Evolutionary conservation across 2,329 filamentous ascomycete genomes (phyloP).

Genomic region (Diplodia sapinea): DNA sequence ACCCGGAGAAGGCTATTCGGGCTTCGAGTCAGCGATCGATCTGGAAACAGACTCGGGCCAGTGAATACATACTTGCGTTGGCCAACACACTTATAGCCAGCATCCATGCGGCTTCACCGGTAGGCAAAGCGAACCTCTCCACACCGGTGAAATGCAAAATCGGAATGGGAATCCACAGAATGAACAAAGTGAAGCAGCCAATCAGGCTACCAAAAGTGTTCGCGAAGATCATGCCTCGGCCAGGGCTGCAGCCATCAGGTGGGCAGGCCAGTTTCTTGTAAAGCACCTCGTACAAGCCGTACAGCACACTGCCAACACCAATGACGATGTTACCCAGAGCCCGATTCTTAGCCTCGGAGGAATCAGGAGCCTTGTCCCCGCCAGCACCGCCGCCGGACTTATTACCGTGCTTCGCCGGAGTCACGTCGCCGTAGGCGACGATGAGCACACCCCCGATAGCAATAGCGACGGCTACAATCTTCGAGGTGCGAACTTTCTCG

Average conservation of each 20-base stretch:
- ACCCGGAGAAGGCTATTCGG: conserved; percentile 75
- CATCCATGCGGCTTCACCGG: conserved; percentile 77
- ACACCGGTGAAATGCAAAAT: conserved; percentile 78
- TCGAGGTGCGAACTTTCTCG: conserved; percentile 82
- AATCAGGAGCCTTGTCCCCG: conserved; percentile 51
- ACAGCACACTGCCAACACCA: conserved; percentile 85
- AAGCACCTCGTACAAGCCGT: conserved; percentile 95
- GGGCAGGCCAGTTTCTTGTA: conserved; percentile 95
- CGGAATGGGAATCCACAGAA: conserved; percentile 92
- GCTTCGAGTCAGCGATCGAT: neutral
- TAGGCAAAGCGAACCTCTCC: conserved; percentile 83
- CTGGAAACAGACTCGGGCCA: conserved; percentile 6
- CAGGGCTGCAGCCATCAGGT: conserved; percentile 81
- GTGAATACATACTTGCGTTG: conserved; percentile 71
- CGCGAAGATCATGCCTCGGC: conserved; percentile 94
- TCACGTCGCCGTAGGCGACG: conserved; percentile 86
- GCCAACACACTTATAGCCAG: conserved; percentile 79
- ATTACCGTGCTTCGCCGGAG: conserved; percentile 60
- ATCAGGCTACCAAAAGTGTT: conserved; percentile 91
- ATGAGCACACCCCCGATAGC: conserved; percentile 89
- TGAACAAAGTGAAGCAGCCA: conserved; percentile 80
- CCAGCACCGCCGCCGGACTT: conserved; percentile 62
- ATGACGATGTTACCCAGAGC: conserved; percentile 90
- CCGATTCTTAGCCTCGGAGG: conserved; percentile 67
- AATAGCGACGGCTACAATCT: conserved; percentile 82